phyloP scores from a whole-genome alignment of 208 protist genomes.

The Naegleria lovaniensis region DNA sequence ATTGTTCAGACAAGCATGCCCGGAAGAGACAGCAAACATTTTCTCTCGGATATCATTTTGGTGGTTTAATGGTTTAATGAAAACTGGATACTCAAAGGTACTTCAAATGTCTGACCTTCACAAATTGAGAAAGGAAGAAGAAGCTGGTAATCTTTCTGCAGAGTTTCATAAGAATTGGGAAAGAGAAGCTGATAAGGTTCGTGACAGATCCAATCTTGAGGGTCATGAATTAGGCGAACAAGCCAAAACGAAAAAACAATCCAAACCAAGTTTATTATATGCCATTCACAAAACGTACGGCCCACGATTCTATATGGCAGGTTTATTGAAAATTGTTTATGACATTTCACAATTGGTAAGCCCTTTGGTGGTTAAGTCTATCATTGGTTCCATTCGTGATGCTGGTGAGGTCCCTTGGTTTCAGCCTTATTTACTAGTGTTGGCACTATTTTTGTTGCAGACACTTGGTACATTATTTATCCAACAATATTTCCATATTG shows the following conservation, averaged over 20 bases:
- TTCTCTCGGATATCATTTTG: not conserved
- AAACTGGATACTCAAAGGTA: not conserved
- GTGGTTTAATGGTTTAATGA: not conserved
- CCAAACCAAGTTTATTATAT: not conserved
- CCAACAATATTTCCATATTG: constrained; percentile 55
- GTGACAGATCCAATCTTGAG: not conserved
- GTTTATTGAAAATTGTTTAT: constrained; percentile 50
- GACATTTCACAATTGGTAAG: constrained; percentile 49
- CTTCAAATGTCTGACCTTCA: not conserved
- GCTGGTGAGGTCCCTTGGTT: constrained; percentile 33
- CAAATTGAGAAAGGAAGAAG: not conserved
- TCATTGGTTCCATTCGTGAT: constrained; percentile 43
- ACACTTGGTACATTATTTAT: constrained; percentile 49
- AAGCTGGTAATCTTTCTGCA: not conserved
- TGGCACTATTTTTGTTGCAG: constrained; percentile 47
- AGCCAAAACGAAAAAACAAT: not conserved
- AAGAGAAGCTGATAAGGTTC: not conserved
- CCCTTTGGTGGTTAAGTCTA: constrained; percentile 53
- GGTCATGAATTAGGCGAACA: not conserved
- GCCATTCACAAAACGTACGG: constrained; percentile 36
- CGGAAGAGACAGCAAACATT: not conserved
- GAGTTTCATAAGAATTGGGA: not conserved
- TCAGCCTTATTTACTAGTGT: constrained; percentile 48
- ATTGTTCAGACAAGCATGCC: not conserved
- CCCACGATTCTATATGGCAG: constrained; percentile 41